Conservation (phyloP, 202 grass and related monocot species). For the Miscanthus sacchariflorus region DNA sequence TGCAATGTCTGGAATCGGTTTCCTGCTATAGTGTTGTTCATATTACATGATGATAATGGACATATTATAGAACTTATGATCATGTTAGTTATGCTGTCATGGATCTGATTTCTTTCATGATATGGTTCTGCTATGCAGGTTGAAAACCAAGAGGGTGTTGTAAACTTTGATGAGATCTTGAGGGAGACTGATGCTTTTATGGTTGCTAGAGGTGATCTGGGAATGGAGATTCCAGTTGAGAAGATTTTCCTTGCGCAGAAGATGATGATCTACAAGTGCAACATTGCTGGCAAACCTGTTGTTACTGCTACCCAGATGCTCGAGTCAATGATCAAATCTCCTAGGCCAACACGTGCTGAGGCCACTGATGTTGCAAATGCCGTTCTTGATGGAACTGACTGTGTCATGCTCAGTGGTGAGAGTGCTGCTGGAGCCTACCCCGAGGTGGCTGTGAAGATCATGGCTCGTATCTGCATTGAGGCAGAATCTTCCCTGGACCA, state of each 20-base stretch:
- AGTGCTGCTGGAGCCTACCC: conserved; percentile 94
- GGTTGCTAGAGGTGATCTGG: conserved; percentile 95
- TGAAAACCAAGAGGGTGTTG: conserved; percentile 94
- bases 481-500: conserved; percentile 91
- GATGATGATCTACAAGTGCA: conserved; percentile 99
- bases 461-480: conserved; percentile 89
- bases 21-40: neutral
- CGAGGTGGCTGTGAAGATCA: conserved; percentile 91
- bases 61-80: neutral
- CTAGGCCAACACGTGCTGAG: conserved; percentile 92
- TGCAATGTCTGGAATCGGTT: conserved; percentile 9
- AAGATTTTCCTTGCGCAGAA: conserved; percentile 98
- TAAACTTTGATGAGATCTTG: conserved; percentile 94
- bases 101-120: conserved; percentile 40
- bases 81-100: conserved; percentile 8
- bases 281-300: conserved; percentile 83
- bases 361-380: conserved; percentile 95
- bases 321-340: conserved; percentile 95
- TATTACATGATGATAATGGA: conserved; percentile 32
- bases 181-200: conserved; percentile 94
- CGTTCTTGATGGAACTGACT: conserved; percentile 92
- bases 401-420: conserved; percentile 97
- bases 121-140: conserved; percentile 54
- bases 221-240: conserved; percentile 97
- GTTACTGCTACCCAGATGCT: conserved; percentile 97